Percentiles rank a stretch among this genome's conserved stretches.
Conservation (phyloP, 2,329 filamentous ascomycete species). For the Alternaria incomplexa region DNA sequence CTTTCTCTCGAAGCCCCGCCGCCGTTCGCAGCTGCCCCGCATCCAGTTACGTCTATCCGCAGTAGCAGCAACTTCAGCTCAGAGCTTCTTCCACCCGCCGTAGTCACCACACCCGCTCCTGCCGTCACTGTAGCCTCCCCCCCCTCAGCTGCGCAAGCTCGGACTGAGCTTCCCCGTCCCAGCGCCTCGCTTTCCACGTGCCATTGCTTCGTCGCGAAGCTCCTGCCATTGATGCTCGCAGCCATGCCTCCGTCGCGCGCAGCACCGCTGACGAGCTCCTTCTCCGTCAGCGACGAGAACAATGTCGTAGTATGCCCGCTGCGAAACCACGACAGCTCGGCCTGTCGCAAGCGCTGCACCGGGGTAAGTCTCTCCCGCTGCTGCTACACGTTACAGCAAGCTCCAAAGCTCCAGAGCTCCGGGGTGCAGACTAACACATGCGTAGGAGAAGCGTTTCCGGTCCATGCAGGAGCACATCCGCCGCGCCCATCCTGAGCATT, state of each 20-base stretch:
- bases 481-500: slow-evolving; percentile 93
- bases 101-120: slow-evolving; percentile 4
- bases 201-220: slow-evolving; percentile 12
- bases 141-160: slow-evolving; percentile 10
- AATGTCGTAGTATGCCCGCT: slow-evolving; percentile 97
- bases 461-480: slow-evolving; percentile 99
- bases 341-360: slow-evolving; percentile 95
- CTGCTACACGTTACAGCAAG: slow-evolving; percentile 9
- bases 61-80: slow-evolving; percentile 13
- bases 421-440: slow-evolving; percentile 32
- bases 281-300: slow-evolving; percentile 88
- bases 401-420: slow-evolving; percentile 3
- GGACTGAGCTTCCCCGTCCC: neutral
- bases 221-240: slow-evolving; percentile 49
- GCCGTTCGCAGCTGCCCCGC: slow-evolving; percentile 13
- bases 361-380: slow-evolving; percentile 74
- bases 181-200: slow-evolving; percentile 3
- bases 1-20: slow-evolving; percentile 9
- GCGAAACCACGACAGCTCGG: slow-evolving; percentile 93
- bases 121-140: neutral
- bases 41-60: slow-evolving; percentile 14
- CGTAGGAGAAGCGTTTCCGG: slow-evolving; percentile 90
- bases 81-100: slow-evolving; percentile 6
- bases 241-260: slow-evolving; percentile 83
- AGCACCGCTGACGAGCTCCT: slow-evolving; percentile 83